Percentiles rank a stretch among this genome's conserved stretches.
Conservation (phyloP, 805 yeast genomes). For the Tetrapisispora arboricola region DNA sequence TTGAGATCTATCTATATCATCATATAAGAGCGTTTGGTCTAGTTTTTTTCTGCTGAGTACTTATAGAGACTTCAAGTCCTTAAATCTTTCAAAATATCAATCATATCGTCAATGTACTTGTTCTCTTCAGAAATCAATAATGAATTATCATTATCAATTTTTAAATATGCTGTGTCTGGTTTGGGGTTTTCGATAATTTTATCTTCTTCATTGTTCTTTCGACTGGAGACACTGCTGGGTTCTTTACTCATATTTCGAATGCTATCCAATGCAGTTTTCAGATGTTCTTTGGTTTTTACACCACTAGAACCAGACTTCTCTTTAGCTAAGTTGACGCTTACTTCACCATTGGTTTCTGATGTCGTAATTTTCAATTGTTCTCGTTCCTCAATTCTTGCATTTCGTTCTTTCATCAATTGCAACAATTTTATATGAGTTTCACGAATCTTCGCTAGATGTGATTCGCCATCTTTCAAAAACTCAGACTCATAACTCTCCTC, state of each 20-base stretch:
- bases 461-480: constrained; percentile 34
- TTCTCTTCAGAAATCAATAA: constrained; percentile 8
- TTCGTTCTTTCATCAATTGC: constrained; percentile 26
- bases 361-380: constrained; percentile 4
- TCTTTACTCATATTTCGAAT: not conserved
- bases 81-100: constrained; percentile 10
- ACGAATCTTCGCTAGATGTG: constrained; percentile 39
- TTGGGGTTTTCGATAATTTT: not conserved
- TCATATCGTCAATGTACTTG: constrained; percentile 13
- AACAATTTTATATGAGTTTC: constrained; percentile 42
- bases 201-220: not conserved
- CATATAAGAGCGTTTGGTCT: too few relatives aligned
- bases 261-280: not conserved
- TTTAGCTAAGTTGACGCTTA: not conserved
- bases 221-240: not conserved
- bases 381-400: constrained; percentile 12
- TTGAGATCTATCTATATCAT: too few relatives aligned
- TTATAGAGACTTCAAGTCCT: not conserved
- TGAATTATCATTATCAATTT: not conserved
- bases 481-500: constrained; percentile 33
- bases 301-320: not conserved
- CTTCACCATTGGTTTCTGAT: not conserved
- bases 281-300: not conserved
- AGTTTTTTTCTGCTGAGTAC: too few relatives aligned
- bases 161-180: not conserved